Conservation (phyloP, 495 filamentous ascomycete genomes). For the Neurospora sp. region DNA sequence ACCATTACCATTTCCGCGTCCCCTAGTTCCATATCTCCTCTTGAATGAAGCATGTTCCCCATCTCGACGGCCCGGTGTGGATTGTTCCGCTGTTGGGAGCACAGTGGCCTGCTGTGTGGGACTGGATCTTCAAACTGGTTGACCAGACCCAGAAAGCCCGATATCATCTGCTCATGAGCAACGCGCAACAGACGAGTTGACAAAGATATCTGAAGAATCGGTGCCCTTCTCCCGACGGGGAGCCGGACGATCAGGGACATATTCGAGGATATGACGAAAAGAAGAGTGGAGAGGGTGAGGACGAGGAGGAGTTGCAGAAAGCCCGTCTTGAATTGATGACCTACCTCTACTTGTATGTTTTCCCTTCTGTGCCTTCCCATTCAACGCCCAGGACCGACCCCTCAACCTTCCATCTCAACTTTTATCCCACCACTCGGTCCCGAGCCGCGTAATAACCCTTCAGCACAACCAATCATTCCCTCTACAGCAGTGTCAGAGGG, state of each 20-base stretch:
- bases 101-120: background rate
- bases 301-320: background rate
- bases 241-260: background rate
- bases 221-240: background rate
- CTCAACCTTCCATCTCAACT: background rate
- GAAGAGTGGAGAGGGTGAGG: background rate
- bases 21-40: constrained; percentile 40
- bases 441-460: background rate
- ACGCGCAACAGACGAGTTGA: background rate
- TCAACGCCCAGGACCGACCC: background rate
- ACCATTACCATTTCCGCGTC: constrained; percentile 15
- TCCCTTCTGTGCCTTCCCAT: background rate
- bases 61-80: constrained; percentile 45
- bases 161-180: background rate
- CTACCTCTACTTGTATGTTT: background rate
- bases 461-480: background rate
- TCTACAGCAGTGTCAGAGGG: background rate
- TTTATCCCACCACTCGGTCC: background rate
- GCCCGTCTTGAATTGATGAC: background rate
- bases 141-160: background rate
- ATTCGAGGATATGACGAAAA: background rate
- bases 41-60: constrained; percentile 35
- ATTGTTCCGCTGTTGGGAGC: constrained; percentile 28
- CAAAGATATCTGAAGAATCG: background rate
- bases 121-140: background rate